Evolutionary conservation across 2,329 filamentous ascomycete genomes (phyloP).

Genomic region (Zymoseptoria ardabiliae): DNA sequence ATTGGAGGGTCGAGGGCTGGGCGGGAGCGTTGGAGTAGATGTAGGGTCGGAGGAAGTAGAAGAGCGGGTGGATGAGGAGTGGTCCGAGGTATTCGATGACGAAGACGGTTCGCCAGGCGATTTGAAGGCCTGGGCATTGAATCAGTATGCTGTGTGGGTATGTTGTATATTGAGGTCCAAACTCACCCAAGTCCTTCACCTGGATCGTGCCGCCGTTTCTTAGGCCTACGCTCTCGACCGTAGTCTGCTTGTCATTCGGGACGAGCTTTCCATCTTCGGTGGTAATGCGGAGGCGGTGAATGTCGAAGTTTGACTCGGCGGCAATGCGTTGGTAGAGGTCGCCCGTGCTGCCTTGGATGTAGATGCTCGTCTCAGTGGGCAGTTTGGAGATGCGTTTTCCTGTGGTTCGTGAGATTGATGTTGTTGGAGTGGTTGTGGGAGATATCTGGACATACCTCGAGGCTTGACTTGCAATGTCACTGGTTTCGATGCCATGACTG

Average conservation of each 20-base stretch:
- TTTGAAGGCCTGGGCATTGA: slow-evolving; percentile 57
- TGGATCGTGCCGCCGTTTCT: slow-evolving; percentile 58
- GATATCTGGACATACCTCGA: slow-evolving; percentile 30
- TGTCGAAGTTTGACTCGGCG: slow-evolving; percentile 45
- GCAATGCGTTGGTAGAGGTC: slow-evolving; percentile 54
- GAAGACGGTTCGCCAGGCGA: slow-evolving; percentile 90
- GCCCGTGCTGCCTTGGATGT: slow-evolving; percentile 43
- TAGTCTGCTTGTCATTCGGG: slow-evolving; percentile 47
- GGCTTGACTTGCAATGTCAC: slow-evolving; percentile 40
- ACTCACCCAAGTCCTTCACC: slow-evolving; percentile 85
- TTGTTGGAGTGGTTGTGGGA: not conserved
- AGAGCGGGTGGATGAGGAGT: slow-evolving; percentile 73
- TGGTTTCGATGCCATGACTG: slow-evolving; percentile 36
- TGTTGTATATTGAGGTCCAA: not conserved
- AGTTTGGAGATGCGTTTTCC: slow-evolving; percentile 57
- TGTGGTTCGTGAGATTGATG: slow-evolving; percentile 25
- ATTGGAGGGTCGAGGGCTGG: slow-evolving; percentile 59
- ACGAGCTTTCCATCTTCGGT: slow-evolving; percentile 56
- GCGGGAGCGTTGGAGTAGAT: slow-evolving; percentile 51
- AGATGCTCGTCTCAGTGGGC: slow-evolving; percentile 48
- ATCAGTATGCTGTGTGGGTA: not conserved
- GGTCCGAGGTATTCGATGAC: slow-evolving; percentile 92
- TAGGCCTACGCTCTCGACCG: slow-evolving; percentile 49
- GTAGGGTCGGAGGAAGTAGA: slow-evolving; percentile 63
- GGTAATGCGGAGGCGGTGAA: slow-evolving; percentile 56